Evolutionary conservation across 176 grass and related monocot genomes (phyloP), one percentile per base, ranked within the genome.

Genomic region (Phoenix roebelenii): DNA sequence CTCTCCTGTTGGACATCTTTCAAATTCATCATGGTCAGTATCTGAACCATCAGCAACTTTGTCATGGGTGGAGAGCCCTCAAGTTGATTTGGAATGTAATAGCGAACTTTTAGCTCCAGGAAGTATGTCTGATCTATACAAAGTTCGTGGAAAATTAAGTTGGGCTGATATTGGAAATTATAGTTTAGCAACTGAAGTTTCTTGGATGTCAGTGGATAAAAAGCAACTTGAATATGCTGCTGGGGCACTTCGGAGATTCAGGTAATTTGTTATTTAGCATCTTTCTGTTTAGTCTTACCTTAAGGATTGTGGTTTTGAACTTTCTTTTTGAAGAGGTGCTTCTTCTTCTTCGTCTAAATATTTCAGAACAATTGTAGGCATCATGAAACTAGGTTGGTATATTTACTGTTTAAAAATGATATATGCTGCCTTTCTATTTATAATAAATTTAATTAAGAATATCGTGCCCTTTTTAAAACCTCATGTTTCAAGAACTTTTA

Each of bases 131-230:
- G 92, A 97, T 82, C 92, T 83, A 0, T 97, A 97, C 20, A 87
- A 77, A 61, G 59, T 65, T 20, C 78, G 78, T 4, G 87, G 90
- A 50, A 97, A 90, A 71, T 78, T 97, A 61, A 82, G 87, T 74
- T 97, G 92, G 92, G 80, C 83, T 35, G 92, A 88, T 54, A 90
- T 97, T 3, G 92, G 92, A 49, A 82, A 53, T 73, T 97, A 97
- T 17, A 66, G 65, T 59, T 76, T 80, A 1, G 78, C 82, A 3
- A 76, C 81, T 15, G 92, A 97, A 69, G 78, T 97, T 25, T 97
- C 87, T 0, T 97, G 92, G 92, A 97, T 97, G 92, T 88, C 92
- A 39, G 84, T 83, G 16, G 92, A 83, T 22, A 90, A 97, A 69
- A 86, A 85, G 20, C 92, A 97, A 54, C 92, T 97, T 25, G 92